phyloP scores from a whole-genome alignment of 495 filamentous ascomycete species.

The Neurospora sublineolata region DNA sequence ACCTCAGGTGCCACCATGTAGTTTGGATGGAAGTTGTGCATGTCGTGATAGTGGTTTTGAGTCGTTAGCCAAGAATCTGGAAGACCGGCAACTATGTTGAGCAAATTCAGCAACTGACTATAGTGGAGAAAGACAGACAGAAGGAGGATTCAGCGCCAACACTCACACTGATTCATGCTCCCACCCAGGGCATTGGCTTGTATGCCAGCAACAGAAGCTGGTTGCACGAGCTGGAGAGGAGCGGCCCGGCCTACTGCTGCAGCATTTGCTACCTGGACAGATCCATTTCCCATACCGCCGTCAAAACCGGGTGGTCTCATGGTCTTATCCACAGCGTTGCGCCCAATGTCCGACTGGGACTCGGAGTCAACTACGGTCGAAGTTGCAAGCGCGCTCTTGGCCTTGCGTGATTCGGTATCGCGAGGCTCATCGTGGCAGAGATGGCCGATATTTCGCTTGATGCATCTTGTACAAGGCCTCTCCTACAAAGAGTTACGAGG shows the following conservation, averaged over 20 bases:
- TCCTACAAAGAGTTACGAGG: conserved; percentile 44
- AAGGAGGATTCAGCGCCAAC: conserved; percentile 19
- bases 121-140: conserved; percentile 11
- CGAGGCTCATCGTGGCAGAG: conserved; percentile 96
- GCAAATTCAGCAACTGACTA: conserved; percentile 26
- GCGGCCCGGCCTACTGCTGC: conserved; percentile 30
- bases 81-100: conserved; percentile 33
- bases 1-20: conserved; percentile 96
- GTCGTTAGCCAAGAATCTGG: conserved; percentile 46
- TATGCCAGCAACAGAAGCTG: conserved; percentile 40
- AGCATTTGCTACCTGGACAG: conserved; percentile 29
- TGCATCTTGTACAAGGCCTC: conserved; percentile 91
- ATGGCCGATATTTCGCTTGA: conserved; percentile 98
- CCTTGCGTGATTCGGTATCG: conserved; percentile 53
- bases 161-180: conserved; percentile 68
- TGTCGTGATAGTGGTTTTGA: conserved; percentile 80
- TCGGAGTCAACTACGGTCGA: conserved; percentile 45
- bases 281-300: conserved; percentile 18
- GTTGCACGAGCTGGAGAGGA: conserved; percentile 46
- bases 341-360: conserved; percentile 29
- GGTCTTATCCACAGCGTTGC: conserved; percentile 29
- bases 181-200: conserved; percentile 40
- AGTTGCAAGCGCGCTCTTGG: conserved; percentile 56
- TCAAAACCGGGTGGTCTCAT: conserved; percentile 36
- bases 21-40: conserved; percentile 85